Evolutionary conservation across 164 flowering plant genomes (phyloP).

Genomic region (Cinnamomum micranthum): DNA sequence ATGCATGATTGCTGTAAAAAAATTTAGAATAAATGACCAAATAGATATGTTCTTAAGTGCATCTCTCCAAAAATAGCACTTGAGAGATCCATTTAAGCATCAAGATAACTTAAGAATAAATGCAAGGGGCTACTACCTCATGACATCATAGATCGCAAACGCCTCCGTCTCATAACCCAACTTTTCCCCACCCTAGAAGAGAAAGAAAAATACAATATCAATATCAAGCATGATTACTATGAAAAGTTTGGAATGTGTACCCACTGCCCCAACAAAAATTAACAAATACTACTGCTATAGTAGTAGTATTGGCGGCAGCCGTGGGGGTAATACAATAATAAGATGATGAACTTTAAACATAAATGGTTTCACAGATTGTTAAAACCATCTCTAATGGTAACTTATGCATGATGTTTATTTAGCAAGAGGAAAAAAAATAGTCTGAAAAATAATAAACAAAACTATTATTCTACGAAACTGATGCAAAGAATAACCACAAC

Average conservation of each 20-base stretch:
- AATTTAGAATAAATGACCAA: conserved; percentile 1
- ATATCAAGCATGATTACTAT: conserved; percentile 1
- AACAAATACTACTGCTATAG: not conserved
- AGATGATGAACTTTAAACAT: too few relatives aligned
- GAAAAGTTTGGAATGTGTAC: not conserved
- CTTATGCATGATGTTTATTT: too few relatives aligned
- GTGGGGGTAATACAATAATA: too few relatives aligned
- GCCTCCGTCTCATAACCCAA: conserved; percentile 94
- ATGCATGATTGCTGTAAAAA: not conserved
- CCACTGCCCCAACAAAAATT: not conserved
- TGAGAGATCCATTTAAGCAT: not conserved
- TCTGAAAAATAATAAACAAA: too few relatives aligned
- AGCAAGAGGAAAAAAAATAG: too few relatives aligned
- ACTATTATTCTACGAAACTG: too few relatives aligned
- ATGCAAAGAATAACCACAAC: too few relatives aligned
- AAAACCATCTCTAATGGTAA: not conserved
- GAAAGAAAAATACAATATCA: conserved; percentile 2
- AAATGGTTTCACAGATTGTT: not conserved
- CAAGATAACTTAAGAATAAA: not conserved
- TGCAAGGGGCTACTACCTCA: conserved; percentile 49
- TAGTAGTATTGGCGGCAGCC: too few relatives aligned
- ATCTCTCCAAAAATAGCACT: not conserved
- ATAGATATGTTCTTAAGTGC: not conserved
- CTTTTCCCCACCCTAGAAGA: conserved; percentile 68
- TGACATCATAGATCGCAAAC: conserved; percentile 80